A percentile compares a stretch with the other conserved stretches of the same genome.
These are phyloP conservation scores for Arabidopsis arenosa DNA, from an alignment of 345 rosid species.

Conservation along the genomic window DNA sequence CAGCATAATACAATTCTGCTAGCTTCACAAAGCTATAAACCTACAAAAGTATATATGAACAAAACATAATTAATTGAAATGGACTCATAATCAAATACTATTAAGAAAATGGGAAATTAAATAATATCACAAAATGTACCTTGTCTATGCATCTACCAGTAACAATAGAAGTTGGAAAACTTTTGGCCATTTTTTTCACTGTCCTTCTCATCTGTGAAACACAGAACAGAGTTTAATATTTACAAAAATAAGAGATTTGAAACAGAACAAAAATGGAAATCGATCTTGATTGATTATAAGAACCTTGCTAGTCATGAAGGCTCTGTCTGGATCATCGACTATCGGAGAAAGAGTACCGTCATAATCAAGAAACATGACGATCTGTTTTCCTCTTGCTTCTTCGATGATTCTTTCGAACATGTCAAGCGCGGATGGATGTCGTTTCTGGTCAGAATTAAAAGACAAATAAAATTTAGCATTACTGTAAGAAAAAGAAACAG, in stretches of 20 bases:
- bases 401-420: slow-evolving; percentile 73
- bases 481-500: neutral
- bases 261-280: neutral
- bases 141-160: slow-evolving; percentile 96
- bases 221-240: neutral
- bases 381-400: slow-evolving; percentile 81
- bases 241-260: neutral
- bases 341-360: slow-evolving; percentile 98
- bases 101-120: neutral
- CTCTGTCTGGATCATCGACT: slow-evolving; percentile 88
- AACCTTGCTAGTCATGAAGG: slow-evolving; percentile 91
- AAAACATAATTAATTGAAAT: neutral
- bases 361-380: slow-evolving; percentile 92
- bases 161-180: slow-evolving; percentile 91
- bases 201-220: slow-evolving; percentile 79
- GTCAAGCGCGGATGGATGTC: slow-evolving; percentile 85
- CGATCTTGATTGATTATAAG: neutral
- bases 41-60: slow-evolving; percentile 35
- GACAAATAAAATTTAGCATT: neutral
- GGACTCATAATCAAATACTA: neutral
- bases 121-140: slow-evolving; percentile 54
- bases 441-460: slow-evolving; percentile 46
- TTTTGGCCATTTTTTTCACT: slow-evolving; percentile 63
- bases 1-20: slow-evolving; percentile 91
- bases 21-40: slow-evolving; percentile 82